These are phyloP conservation scores for Beauveria sp. DNA, from an alignment of 2,329 filamentous ascomycete genomes.

Conservation along the genomic window DNA sequence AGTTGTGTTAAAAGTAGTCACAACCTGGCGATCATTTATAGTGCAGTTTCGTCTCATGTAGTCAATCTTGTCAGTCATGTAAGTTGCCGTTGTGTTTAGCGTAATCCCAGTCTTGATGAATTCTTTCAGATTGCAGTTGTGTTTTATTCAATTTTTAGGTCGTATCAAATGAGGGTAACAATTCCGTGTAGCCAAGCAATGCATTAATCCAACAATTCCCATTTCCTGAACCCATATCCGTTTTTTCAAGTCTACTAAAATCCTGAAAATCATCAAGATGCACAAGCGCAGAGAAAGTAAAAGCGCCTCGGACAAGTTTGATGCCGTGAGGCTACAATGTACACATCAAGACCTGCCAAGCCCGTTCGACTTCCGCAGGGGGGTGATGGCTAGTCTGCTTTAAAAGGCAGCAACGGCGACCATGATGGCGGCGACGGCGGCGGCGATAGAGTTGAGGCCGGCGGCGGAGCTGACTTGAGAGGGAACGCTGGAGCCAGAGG, in stretches of 20 bases:
- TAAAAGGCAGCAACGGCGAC: slow-evolving; percentile 25
- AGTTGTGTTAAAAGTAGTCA: too few relatives aligned
- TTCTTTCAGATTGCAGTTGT: too few relatives aligned
- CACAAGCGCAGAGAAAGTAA: background rate
- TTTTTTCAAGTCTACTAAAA: slow-evolving; percentile 7
- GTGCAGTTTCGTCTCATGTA: too few relatives aligned
- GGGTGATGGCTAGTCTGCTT: background rate
- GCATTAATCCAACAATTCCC: slow-evolving; percentile 4
- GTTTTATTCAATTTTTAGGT: background rate
- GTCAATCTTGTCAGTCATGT: too few relatives aligned
- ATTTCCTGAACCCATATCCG: background rate
- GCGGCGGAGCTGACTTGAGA: slow-evolving; percentile 10
- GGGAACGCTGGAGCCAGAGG: background rate
- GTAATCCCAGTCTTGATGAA: too few relatives aligned
- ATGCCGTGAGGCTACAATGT: slow-evolving; percentile 4
- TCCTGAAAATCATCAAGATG: background rate
- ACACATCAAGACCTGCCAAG: background rate
- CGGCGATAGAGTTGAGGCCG: slow-evolving; percentile 24
- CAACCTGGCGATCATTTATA: too few relatives aligned
- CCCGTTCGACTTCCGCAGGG: background rate
- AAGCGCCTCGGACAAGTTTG: background rate
- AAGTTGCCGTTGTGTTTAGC: too few relatives aligned
- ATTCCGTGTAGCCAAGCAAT: slow-evolving; percentile 8
- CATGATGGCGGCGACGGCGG: slow-evolving; percentile 23
- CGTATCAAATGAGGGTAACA: slow-evolving; percentile 12